Conservation (phyloP, 176 grass and related monocot species). For the Carex parvula region DNA sequence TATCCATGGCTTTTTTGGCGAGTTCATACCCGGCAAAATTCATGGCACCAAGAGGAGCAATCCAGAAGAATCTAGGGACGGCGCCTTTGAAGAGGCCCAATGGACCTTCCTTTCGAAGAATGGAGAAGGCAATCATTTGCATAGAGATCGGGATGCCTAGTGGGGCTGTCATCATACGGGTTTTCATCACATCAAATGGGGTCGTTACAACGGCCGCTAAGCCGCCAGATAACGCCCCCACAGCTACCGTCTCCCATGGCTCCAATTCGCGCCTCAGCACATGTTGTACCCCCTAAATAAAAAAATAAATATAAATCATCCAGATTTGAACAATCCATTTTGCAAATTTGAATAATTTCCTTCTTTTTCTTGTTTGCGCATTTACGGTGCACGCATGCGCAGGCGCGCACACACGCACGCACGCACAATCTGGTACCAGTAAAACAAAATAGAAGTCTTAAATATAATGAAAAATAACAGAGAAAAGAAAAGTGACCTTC, state of each 20-base stretch:
- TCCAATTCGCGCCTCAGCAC: constrained; percentile 66
- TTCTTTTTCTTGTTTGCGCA: background rate
- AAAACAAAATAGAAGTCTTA: background rate
- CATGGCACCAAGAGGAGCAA: constrained; percentile 91
- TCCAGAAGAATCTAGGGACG: constrained; percentile 87
- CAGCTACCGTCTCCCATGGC: constrained; percentile 77
- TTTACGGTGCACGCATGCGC: background rate
- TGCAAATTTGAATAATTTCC: background rate
- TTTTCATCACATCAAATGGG: constrained; percentile 97
- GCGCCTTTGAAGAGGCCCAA: constrained; percentile 87
- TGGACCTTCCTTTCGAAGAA: constrained; percentile 78
- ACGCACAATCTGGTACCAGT: background rate
- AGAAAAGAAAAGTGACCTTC: constrained; percentile 47
- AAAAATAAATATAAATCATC: background rate
- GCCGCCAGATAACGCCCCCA: constrained; percentile 84
- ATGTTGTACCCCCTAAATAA: constrained; percentile 58
- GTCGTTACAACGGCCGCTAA: constrained; percentile 84
- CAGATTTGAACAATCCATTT: background rate
- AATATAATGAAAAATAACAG: background rate
- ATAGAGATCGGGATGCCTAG: constrained; percentile 76
- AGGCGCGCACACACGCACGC: background rate
- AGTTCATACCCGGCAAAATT: constrained; percentile 97
- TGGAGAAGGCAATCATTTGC: constrained; percentile 85
- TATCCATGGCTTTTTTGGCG: constrained; percentile 87
- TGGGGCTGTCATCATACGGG: constrained; percentile 87